Evolutionary conservation across 2,329 filamentous ascomycete genomes (phyloP), one percentile per base, ranked within the genome.

Genomic region (Emericellopsis atlantica): DNA sequence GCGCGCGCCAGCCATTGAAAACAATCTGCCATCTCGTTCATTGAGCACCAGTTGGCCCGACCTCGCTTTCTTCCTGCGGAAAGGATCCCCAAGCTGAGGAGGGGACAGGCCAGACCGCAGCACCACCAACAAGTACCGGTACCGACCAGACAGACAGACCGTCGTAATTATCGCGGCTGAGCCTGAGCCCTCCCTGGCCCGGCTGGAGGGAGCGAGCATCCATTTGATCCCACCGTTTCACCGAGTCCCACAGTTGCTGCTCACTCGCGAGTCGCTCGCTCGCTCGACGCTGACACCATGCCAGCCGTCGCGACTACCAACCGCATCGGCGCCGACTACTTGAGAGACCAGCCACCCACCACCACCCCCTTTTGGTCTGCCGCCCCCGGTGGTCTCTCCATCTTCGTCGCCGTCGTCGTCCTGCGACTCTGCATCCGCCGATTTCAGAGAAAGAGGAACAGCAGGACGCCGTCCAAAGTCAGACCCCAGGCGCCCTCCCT

Each of bases 341-440:
- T 58, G 44, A 59, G 45, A 41, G 44, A 42, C 46, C 50, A 55
- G 39, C 46, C 49, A 43, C 55, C 57, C 55, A 45, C 52, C 39
- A 48, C 52, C 43, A 45, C 49, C 26, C 9, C 26, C 26, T 12
- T 9, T 12, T 9, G 26, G 26, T 12, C 12, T 12, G 51, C 49
- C 37, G 41, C 58, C 34, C 51, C 52, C 36, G 46, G 48, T 41
- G 53, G 52, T 22, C 50, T 61, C 32, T 51, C 56, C 41, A 43
- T 60, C 44, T 55, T 64, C 48, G 56, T 56, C 42, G 42, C 66
- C 40, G 46, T 60, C 43, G 42, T 58, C 43, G 55, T 62, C 46
- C 53, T 56, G 43, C 55, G 54, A 24, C 55, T 50, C 45, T 56
- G 55, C 43, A 40, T 52, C 33, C 44, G 48, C 39, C 49, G 40